Base-by-base conservation (phyloP, 352 stramenopile genomes). In the Globisporangium takayamanum region DNA sequence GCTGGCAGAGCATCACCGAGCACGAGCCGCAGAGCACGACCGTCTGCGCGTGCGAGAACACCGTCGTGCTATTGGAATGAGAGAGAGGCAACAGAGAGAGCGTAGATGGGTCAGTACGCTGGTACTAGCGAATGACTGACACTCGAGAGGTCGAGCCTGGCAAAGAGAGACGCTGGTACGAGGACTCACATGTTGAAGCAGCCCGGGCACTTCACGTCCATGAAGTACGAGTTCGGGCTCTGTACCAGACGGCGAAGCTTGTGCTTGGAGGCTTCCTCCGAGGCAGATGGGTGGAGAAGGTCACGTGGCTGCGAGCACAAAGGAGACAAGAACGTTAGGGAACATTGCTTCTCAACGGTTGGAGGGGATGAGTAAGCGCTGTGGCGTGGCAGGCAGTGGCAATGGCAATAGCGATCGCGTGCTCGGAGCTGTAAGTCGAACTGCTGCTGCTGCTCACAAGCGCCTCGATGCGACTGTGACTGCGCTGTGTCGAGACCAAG, bases 161-260 rank as follows among this genome's bases (percentile, higher is more conserved):
- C 20, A 16, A 18, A n/a, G 4, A 46, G 7, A 16, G 22, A 22
- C 22, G 22, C 22, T 22, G 22, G 22, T 22, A n/a, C 5, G 41
- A 18, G 22, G 11, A 69, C 74, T 30, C 72, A 87, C 76, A 99
- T 99, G 88, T 99, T 98, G 85, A 99, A 99, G 93, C 97, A 99
- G 74, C 97, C 97, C 50, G 96, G 96, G 87, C 97, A 99, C 81
- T 99, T 99, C 63, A 99, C 98, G 78, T 99, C 97, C 95, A 98
- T 98, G 78, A 98, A 98, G 82, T 98, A 99, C 69, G 88, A 98
- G 91, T 99, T 99, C 55, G 97, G 97, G 63, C 87, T 91, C 87
- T 99, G 97, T 78, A 99, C 96, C 69, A 99, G 89, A 70, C 97
- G 90, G 78, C 99, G 99, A 63, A 99, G 90, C 95, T 99, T 99